These are phyloP conservation scores for Backusella australiensis DNA, from an alignment of 192 early-diverging fungal genomes.

Conservation along the genomic window DNA sequence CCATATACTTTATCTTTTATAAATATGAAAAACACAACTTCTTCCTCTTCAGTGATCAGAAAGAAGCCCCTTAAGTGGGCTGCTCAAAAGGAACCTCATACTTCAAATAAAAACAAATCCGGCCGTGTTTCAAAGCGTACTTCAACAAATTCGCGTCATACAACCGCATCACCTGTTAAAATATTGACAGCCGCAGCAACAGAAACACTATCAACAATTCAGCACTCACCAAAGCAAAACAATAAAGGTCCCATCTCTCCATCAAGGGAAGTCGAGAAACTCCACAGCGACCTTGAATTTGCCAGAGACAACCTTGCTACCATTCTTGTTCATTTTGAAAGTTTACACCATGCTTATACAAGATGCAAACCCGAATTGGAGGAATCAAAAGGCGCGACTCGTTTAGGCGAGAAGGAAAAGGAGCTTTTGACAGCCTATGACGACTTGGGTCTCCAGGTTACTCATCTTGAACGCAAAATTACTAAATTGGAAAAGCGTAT, in stretches of 20 bases:
- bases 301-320: slow-evolving; percentile 31
- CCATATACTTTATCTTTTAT: not conserved
- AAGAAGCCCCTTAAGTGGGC: slow-evolving; percentile 12
- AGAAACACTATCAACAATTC: not conserved
- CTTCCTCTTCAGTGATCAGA: not conserved
- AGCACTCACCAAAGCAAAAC: not conserved
- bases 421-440: slow-evolving; percentile 38
- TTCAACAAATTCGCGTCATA: not conserved
- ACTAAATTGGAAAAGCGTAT: slow-evolving; percentile 22
- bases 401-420: slow-evolving; percentile 27
- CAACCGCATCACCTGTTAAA: not conserved
- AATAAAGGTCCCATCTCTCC: not conserved
- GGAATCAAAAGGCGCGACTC: slow-evolving; percentile 11
- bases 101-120: not conserved
- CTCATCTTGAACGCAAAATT: slow-evolving; percentile 36
- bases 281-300: slow-evolving; percentile 31
- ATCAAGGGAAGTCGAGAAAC: slow-evolving; percentile 12
- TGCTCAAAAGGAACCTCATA: not conserved
- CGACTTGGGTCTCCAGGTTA: slow-evolving; percentile 33
- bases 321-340: slow-evolving; percentile 34
- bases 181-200: not conserved
- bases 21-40: slow-evolving; percentile 5
- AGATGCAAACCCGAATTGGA: slow-evolving; percentile 24
- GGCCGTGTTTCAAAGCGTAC: slow-evolving; percentile 7
- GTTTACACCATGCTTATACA: slow-evolving; percentile 28